Conservation (phyloP, 192 early-diverging fungal genomes). For the Linnemannia exigua region DNA sequence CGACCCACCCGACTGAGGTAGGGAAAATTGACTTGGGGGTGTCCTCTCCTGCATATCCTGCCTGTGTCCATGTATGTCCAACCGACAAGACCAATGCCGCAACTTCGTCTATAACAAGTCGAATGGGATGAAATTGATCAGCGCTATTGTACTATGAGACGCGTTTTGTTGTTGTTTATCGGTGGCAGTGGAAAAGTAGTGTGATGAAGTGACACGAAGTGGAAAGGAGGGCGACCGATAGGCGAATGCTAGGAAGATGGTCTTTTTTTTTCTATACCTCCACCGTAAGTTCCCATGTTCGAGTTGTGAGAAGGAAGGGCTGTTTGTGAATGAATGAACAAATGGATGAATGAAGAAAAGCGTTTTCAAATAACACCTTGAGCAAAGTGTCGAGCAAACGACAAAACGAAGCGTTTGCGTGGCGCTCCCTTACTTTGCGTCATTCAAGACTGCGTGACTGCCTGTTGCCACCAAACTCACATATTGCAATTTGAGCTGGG, state of each 20-base stretch:
- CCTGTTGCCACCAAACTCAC: neutral
- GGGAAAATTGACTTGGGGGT: constrained; percentile 91
- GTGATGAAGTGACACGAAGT: neutral
- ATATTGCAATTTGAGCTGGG: neutral
- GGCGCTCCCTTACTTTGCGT: neutral
- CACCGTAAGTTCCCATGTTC: constrained; percentile 55
- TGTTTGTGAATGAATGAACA: neutral
- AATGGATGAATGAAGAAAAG: neutral
- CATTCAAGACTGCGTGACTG: neutral
- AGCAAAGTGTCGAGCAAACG: neutral
- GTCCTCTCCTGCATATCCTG: constrained; percentile 99
- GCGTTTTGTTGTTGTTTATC: neutral
- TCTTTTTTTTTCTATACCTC: constrained; percentile 25
- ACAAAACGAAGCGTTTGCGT: constrained; percentile 4
- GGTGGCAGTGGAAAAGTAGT: neutral
- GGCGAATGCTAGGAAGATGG: neutral
- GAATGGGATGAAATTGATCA: neutral
- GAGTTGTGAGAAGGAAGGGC: neutral
- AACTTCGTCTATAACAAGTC: constrained; percentile 82
- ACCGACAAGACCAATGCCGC: constrained; percentile 94
- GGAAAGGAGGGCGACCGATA: neutral
- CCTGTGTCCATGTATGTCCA: constrained; percentile 88
- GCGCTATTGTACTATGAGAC: neutral
- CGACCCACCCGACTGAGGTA: constrained; percentile 79
- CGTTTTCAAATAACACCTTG: neutral